Evolutionary conservation across 805 yeast genomes (phyloP).

Genomic region (Scheffersomyces amazonensis): DNA sequence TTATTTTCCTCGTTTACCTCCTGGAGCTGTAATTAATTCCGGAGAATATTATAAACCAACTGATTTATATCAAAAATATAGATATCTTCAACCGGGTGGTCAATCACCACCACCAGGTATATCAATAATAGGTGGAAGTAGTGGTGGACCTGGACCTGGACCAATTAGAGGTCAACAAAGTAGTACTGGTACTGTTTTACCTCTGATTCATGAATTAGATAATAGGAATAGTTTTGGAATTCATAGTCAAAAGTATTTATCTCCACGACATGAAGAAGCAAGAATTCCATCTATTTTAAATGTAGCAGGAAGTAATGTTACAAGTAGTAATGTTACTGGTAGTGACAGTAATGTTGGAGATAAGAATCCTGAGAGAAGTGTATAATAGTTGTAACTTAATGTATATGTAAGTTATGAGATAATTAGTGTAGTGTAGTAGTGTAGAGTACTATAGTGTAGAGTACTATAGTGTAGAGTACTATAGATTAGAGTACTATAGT

Average conservation of each 20-base stretch:
- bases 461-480: no score
- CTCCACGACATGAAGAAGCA: background rate
- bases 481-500: no score
- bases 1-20: background rate
- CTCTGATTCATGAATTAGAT: constrained; percentile 8
- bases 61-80: background rate
- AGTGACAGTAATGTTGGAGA: no score
- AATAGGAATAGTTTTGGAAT: constrained; percentile 1
- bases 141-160: constrained; percentile 7
- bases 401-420: no score
- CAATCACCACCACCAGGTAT: constrained; percentile 1
- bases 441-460: no score
- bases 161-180: background rate
- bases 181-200: constrained; percentile 2
- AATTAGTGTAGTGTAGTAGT: no score
- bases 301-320: no score
- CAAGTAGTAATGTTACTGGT: no score
- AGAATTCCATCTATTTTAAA: no score
- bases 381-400: no score
- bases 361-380: no score
- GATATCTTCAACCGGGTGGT: background rate
- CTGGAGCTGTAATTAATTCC: background rate
- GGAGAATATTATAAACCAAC: background rate
- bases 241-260: background rate
- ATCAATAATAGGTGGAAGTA: background rate